Base-by-base conservation (phyloP, 1,139 yeast genomes). In the Hemisphaericaspora subhashii region DNA sequence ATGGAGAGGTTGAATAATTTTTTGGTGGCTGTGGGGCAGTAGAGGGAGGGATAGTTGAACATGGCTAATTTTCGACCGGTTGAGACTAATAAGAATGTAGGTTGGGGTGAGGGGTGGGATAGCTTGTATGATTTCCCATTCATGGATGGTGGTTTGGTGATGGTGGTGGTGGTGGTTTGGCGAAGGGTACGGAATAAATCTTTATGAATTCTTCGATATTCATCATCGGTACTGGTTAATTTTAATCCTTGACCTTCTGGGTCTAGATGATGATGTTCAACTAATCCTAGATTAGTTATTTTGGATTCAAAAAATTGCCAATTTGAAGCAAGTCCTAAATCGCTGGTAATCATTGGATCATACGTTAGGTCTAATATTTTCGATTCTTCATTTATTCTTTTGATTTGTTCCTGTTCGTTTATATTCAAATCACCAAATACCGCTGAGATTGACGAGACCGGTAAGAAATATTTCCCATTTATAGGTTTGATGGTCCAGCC, bases 401-500 rank as follows among this genome's bases (percentile, higher is more conserved):
- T 39, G 0, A 51, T 28, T 23, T 57, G 55, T 4, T 55, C 48
- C 3, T 57, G 57, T 29, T 70, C 71, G 35, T 69, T 61, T 2
- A 72, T 52, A 44, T 56, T 50, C 3, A 55, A 53, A 45, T 69
- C 70, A 0, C 84, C 83, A 3, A 77, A 70, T 38, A 79, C 65
- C 11, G 73, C 74, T 15, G 60, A 53, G 3, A 81, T 47, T 2
- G 77, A 68, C 18, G 61, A 58, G 1, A 83, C 87, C 11, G 62
- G 62, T 41, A 68, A 66, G 59, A 83, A 83, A 45, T 60, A 67
- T 4, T 47, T 47, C 1, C 66, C 55, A 11, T 57, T 52, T 1
- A 81, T 55, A 1, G 68, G 66, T 35, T 64, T 66, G 10, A 71
- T 58, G 1, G 85, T 72, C 87, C 88, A 81, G 37, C 77, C 78